phyloP scores from a whole-genome alignment of 78 protist species.

The Chrysochromulina tobinii region DNA sequence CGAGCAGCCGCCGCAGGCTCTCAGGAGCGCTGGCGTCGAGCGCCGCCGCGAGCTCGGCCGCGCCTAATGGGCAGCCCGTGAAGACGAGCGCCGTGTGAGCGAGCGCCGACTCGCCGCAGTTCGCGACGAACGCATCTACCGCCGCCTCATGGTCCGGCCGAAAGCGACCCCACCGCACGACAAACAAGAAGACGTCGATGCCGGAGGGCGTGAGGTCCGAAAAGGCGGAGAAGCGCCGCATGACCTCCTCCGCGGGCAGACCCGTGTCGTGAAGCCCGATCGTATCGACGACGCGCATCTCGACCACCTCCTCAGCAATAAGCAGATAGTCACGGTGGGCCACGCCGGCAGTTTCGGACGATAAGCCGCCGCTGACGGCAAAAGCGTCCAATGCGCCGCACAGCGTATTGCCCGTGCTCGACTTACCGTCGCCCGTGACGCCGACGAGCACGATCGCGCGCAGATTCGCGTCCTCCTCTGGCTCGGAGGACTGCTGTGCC shows the following conservation, averaged over 20 bases:
- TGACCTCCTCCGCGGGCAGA: background rate
- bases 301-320: background rate
- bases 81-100: background rate
- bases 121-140: background rate
- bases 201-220: background rate
- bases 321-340: background rate
- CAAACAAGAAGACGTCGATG: background rate
- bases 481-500: no score
- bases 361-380: background rate
- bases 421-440: background rate
- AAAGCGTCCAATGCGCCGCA: background rate
- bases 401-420: background rate
- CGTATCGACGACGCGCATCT: background rate
- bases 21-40: background rate
- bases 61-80: background rate
- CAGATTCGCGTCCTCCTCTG: background rate
- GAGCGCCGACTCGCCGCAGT: background rate
- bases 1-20: background rate
- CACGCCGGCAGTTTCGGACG: background rate
- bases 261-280: background rate
- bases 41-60: background rate
- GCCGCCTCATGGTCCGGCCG: background rate
- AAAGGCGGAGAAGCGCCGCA: background rate
- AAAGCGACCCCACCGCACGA: background rate
- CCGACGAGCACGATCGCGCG: background rate